phyloP scores from a whole-genome alignment of 2,329 filamentous ascomycete genomes.

The Ascochyta viciae-villosae region DNA sequence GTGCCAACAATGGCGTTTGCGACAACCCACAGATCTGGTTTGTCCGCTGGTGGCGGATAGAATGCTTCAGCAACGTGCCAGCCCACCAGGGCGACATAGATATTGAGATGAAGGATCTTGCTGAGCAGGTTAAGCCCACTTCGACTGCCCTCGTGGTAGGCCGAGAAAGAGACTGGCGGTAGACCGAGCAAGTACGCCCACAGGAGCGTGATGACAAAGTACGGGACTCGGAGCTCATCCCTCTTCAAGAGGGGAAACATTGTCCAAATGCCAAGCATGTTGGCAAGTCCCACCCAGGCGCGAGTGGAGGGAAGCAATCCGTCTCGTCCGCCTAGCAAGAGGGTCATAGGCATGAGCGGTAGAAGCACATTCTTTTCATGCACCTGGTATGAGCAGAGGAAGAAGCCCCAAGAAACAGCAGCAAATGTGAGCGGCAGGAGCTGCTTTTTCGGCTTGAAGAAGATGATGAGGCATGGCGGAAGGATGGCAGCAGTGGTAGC shows the following conservation, averaged over 20 bases:
- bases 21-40: conserved; percentile 95
- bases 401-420: conserved; percentile 93
- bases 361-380: conserved; percentile 97
- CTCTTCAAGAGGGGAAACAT: conserved; percentile 89
- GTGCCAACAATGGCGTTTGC: conserved; percentile 87
- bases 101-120: conserved; percentile 75
- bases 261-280: conserved; percentile 88
- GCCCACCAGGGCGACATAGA: conserved; percentile 77
- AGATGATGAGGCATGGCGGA: conserved; percentile 79
- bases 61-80: conserved; percentile 83
- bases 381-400: conserved; percentile 96
- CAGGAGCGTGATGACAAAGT: conserved; percentile 80
- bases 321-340: conserved; percentile 79
- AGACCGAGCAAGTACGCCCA: conserved; percentile 93
- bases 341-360: conserved; percentile 90
- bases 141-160: conserved; percentile 62
- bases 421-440: conserved; percentile 82
- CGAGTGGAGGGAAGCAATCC: conserved; percentile 79
- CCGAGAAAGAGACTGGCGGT: conserved; percentile 75
- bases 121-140: conserved; percentile 61
- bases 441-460: conserved; percentile 77
- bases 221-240: conserved; percentile 84
- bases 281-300: conserved; percentile 96
- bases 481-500: conserved; percentile 79
- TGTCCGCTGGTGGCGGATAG: conserved; percentile 71